Evolutionary conservation across 768 basidiomycete genomes (phyloP).

Genomic region (Hydnomerulius pinastri): DNA sequence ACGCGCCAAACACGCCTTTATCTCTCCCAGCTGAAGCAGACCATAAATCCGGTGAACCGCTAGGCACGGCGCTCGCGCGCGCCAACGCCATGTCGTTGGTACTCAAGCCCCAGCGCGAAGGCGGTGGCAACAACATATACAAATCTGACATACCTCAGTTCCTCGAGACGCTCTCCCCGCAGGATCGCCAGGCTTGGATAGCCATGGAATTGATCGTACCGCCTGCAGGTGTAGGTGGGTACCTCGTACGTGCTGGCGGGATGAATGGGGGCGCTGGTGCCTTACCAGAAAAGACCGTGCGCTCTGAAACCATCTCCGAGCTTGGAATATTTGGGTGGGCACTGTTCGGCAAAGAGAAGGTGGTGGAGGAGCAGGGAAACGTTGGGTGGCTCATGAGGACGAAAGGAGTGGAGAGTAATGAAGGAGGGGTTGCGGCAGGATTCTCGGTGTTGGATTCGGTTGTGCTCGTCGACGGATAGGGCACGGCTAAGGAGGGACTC

Average conservation of each 20-base stretch:
- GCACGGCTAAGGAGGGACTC: not conserved
- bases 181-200: constrained; percentile 82
- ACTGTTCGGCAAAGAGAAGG: constrained; percentile 58
- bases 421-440: no score
- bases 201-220: constrained; percentile 89
- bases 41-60: not conserved
- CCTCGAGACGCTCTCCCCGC: constrained; percentile 56
- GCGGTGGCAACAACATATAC: constrained; percentile 94
- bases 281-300: constrained; percentile 36
- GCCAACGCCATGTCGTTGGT: constrained; percentile 56
- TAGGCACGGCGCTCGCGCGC: constrained; percentile 2
- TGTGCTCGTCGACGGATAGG: constrained; percentile 41
- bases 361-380: constrained; percentile 53
- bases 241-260: constrained; percentile 71
- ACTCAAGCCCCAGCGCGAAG: constrained; percentile 92
- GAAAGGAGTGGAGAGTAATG: constrained; percentile 84
- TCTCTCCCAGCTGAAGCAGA: not conserved
- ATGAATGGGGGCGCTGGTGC: not conserved
- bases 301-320: constrained; percentile 77
- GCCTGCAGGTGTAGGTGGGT: constrained; percentile 63
- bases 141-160: constrained; percentile 77
- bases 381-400: constrained; percentile 84
- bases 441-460: constrained; percentile 70
- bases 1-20: constrained; percentile 9
- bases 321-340: constrained; percentile 89